Base-by-base conservation (phyloP, 768 basidiomycete genomes). In the Porphyrellus cyaneotinctus region DNA sequence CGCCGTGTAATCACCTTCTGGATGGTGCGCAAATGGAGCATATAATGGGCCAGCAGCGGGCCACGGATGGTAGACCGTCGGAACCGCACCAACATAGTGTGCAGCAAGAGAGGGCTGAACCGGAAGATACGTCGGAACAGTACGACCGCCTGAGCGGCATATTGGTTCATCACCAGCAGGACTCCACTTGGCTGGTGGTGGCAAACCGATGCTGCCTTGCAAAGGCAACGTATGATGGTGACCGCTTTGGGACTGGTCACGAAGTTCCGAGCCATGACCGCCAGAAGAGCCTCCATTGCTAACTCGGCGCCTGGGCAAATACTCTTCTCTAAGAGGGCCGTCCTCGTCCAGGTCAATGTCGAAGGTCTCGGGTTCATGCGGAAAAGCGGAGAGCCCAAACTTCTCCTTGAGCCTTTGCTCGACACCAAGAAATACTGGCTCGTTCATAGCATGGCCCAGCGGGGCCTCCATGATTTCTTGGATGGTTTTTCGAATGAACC, bases 271-370 rank as follows among this genome's bases (percentile, higher is more conserved):
- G 12, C 13, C 32, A 20, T 38, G 28, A n/a, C 47, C 45, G 28
- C 52, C 39, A 1, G 38, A 46, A 30, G 53, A 57, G 23, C 51
- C 53, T 20, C 49, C 62, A 28, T 61, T 59, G 49, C 64, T 57
- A 22, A 54, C 54, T 45, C 85, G 85, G 47, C 87, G 85, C 58
- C 75, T 81, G 14, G 89, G 89, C 49, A 91, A 67, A 57, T 91
- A 91, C 61, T 91, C 88, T 63, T 89, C 87, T 45, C 88, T 74
- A 45, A 91, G 74, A 31, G 89, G 89, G 2, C 89, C 89, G 62
- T 90, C 88, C 65, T 88, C 85, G 58, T 91, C 89, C 38, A 91
- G 74, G 69, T 91, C 84, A 47, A 91, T 87, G 61, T 90, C 88
- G 36, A 82, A 66, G 4, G 77, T 74, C 53, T 85, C 83, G 0